Evolutionary conservation across 495 filamentous ascomycete genomes (phyloP).

Genomic region (Penicillium samsonianum): DNA sequence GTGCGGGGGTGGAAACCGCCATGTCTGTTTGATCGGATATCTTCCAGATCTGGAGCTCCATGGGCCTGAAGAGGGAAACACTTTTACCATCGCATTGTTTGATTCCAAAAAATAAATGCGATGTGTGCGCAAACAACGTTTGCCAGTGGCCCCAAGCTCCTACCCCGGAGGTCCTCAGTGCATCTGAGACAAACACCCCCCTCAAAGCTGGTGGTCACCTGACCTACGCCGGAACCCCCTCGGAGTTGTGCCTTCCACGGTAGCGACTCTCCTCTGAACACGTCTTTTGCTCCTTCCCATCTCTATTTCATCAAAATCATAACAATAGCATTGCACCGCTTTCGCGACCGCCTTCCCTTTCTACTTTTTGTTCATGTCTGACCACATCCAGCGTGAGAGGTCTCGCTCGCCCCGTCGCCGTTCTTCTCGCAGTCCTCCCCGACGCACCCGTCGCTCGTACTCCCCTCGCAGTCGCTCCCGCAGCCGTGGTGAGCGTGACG

Average conservation of each 20-base stretch:
- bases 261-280: conserved; percentile 4
- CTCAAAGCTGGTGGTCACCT: conserved; percentile 29
- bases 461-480: conserved; percentile 90
- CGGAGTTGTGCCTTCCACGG: conserved; percentile 7
- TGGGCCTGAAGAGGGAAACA: not conserved
- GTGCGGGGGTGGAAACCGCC: conserved; percentile 28
- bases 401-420: conserved; percentile 91
- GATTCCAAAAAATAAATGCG: conserved; percentile 4
- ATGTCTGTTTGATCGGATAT: conserved; percentile 10
- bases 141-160: conserved; percentile 14
- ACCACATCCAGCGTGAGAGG: conserved; percentile 79
- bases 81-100: not conserved
- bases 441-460: conserved; percentile 80
- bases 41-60: conserved; percentile 2
- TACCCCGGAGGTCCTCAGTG: conserved; percentile 24
- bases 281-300: conserved; percentile 11
- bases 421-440: conserved; percentile 69
- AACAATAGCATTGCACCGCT: conserved; percentile 4
- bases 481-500: conserved; percentile 65
- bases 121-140: conserved; percentile 16
- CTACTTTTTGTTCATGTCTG: conserved; percentile 39
- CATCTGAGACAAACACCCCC: not conserved
- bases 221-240: conserved; percentile 21
- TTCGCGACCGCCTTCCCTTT: conserved; percentile 28
- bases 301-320: conserved; percentile 11